These are phyloP conservation scores for Thermothelomyces thermophilus DNA, from an alignment of 2,329 filamentous ascomycete genomes.

Conservation along the genomic window DNA sequence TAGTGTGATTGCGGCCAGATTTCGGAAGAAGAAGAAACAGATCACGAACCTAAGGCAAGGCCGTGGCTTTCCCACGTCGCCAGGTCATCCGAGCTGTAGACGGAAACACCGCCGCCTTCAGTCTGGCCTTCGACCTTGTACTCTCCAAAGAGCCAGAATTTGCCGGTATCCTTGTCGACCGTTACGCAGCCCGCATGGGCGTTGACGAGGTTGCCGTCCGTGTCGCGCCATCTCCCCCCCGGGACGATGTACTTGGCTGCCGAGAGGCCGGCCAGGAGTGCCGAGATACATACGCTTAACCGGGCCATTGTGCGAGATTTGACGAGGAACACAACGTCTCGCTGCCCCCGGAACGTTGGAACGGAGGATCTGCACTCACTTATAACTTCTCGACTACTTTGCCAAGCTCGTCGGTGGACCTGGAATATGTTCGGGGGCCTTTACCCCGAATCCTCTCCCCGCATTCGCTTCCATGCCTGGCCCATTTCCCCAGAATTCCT, in stretches of 20 bases:
- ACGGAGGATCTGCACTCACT: background rate
- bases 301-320: background rate
- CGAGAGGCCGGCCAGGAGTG: constrained; percentile 5
- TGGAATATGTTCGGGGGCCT: background rate
- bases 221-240: constrained; percentile 55
- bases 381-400: background rate
- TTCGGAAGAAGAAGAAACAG: background rate
- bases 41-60: constrained; percentile 44
- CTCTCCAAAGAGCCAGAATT: constrained; percentile 57
- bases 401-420: background rate
- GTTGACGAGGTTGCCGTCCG: constrained; percentile 52
- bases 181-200: constrained; percentile 54
- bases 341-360: background rate
- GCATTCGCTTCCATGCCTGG: background rate
- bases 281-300: background rate
- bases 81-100: constrained; percentile 55
- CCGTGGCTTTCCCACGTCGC: constrained; percentile 54
- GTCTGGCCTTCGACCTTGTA: constrained; percentile 52
- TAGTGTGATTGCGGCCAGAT: background rate
- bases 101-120: constrained; percentile 54
- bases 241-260: constrained; percentile 53
- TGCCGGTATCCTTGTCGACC: constrained; percentile 44
- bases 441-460: constrained; percentile 1
- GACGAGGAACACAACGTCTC: background rate
- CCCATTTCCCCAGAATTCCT: too few relatives aligned